Percentiles rank a stretch among this genome's conserved stretches.
Evolutionary conservation across 2,329 filamentous ascomycete species (phyloP).

Genomic region (Fusarium begoniae): DNA sequence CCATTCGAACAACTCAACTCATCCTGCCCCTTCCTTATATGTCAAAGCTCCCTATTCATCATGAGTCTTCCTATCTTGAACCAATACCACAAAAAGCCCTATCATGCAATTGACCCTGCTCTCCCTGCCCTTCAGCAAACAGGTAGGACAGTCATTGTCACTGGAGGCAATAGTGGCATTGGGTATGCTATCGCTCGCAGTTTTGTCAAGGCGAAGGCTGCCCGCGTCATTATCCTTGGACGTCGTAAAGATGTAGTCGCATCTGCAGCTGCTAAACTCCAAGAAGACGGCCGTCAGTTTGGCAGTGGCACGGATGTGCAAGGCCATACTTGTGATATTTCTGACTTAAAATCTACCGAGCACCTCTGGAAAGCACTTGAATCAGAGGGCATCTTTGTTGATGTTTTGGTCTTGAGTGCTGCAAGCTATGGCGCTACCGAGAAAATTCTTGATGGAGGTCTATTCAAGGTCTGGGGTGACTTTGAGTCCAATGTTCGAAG

Average conservation of each 20-base stretch:
- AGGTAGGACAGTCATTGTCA: neutral
- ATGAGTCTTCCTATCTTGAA: neutral
- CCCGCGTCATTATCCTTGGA: neutral
- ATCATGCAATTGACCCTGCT: neutral
- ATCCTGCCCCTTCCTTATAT: neutral
- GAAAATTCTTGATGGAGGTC: neutral
- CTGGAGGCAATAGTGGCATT: neutral
- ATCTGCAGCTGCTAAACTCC: neutral
- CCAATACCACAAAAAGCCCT: neutral
- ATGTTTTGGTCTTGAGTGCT: neutral
- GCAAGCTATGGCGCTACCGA: neutral
- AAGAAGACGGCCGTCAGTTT: neutral
- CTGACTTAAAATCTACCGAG: fast-evolving
- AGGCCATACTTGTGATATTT: neutral
- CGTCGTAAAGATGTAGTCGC: neutral
- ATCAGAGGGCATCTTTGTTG: neutral
- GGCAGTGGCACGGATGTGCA: neutral
- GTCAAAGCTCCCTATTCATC: neutral
- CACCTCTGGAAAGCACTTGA: neutral
- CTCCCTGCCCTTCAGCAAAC: neutral
- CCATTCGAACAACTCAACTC: neutral
- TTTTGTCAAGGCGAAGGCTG: neutral
- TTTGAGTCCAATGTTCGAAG: neutral
- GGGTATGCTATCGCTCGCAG: neutral
- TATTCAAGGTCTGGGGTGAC: neutral